Percentiles rank a stretch among this genome's conserved stretches.
phyloP scores from a whole-genome alignment of 1,139 yeast genomes.

The Nadsonia commutata region DNA sequence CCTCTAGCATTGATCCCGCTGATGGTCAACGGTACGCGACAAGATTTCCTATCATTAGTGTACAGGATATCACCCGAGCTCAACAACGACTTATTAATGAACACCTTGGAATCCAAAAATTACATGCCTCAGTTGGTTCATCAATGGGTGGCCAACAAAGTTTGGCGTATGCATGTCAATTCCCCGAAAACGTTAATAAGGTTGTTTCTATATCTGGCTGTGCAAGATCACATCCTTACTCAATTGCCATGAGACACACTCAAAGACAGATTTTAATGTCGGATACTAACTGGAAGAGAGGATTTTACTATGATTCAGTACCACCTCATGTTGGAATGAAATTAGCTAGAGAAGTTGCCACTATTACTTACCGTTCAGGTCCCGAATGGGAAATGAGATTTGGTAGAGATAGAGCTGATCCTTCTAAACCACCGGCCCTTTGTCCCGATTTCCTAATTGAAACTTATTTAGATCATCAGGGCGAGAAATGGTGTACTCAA shows the following conservation, averaged over 20 bases:
- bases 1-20: constrained; percentile 67
- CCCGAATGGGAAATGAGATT: constrained; percentile 95
- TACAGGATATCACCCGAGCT: constrained; percentile 84
- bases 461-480: constrained; percentile 86
- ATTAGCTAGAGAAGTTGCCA: constrained; percentile 82
- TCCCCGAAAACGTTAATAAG: constrained; percentile 59
- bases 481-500: constrained; percentile 82
- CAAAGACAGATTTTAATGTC: constrained; percentile 91
- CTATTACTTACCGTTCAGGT: constrained; percentile 87
- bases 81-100: constrained; percentile 55
- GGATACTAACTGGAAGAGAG: constrained; percentile 90
- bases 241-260: constrained; percentile 84
- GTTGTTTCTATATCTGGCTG: constrained; percentile 77
- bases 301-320: constrained; percentile 60
- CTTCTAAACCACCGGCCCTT: constrained; percentile 62
- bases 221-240: constrained; percentile 86
- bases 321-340: constrained; percentile 96
- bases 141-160: constrained; percentile 98
- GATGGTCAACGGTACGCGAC: constrained; percentile 66
- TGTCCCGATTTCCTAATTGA: constrained; percentile 90
- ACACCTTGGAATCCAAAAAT: constrained; percentile 44
- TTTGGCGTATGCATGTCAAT: constrained; percentile 73
- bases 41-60: constrained; percentile 70
- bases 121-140: constrained; percentile 77
- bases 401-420: constrained; percentile 80